Percentiles rank a stretch among this genome's conserved stretches.
Conservation (phyloP, 1,139 yeast genomes). For the Kodamaea suecica region DNA sequence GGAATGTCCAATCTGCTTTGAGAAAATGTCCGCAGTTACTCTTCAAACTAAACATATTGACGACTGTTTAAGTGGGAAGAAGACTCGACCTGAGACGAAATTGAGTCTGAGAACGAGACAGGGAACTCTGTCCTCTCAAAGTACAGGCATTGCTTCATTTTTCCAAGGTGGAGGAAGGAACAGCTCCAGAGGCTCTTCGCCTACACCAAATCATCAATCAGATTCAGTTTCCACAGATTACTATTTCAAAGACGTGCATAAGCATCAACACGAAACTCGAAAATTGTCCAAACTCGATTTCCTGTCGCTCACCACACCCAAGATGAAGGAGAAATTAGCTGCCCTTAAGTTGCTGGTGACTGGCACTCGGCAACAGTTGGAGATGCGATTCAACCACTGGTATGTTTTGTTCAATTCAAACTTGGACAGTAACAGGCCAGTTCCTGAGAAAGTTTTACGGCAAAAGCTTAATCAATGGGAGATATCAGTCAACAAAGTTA, state of each 20-base stretch:
- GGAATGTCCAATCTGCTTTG: slow-evolving; percentile 70
- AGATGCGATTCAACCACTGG: slow-evolving; percentile 73
- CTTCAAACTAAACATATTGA: slow-evolving; percentile 72
- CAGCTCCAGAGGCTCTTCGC: slow-evolving; percentile 3
- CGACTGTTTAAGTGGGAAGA: slow-evolving; percentile 49
- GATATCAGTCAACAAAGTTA: slow-evolving; percentile 25
- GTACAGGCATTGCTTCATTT: slow-evolving; percentile 31
- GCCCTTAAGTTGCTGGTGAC: slow-evolving; percentile 53
- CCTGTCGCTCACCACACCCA: slow-evolving; percentile 55
- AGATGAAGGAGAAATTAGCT: slow-evolving; percentile 58
- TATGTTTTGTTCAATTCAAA: slow-evolving; percentile 81
- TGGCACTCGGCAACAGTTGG: slow-evolving; percentile 66
- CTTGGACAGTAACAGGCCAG: slow-evolving; percentile 71
- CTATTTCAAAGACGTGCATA: slow-evolving; percentile 24
- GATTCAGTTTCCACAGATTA: slow-evolving; percentile 25
- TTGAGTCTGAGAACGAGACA: slow-evolving; percentile 1
- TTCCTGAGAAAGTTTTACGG: slow-evolving; percentile 50
- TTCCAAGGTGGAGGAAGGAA: slow-evolving; percentile 22
- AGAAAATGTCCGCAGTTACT: slow-evolving; percentile 51
- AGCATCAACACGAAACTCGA: slow-evolving; percentile 23
- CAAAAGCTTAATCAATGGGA: slow-evolving; percentile 73
- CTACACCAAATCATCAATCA: too few species aligned
- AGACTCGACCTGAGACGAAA: slow-evolving; percentile 3
- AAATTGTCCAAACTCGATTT: slow-evolving; percentile 62
- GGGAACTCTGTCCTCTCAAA: background rate